phyloP scores from a whole-genome alignment of 371 early-diverging fungal genomes.

The Rhizopus arrhizus region DNA sequence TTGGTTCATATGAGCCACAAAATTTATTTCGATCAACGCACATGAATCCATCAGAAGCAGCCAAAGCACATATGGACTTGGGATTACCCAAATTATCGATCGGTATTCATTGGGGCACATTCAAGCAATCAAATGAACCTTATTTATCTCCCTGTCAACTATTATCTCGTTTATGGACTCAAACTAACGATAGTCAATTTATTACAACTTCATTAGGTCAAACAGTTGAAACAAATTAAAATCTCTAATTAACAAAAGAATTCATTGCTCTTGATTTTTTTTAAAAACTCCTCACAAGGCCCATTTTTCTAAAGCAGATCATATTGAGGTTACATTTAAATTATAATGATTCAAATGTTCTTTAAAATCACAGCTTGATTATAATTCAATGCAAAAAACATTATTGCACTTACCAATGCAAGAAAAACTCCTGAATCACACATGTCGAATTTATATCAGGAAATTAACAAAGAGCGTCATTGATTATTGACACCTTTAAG shows the following conservation, averaged over 20 bases:
- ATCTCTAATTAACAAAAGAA: no score
- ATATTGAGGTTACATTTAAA: no score
- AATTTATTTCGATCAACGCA: slow-evolving; percentile 53
- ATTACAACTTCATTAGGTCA: slow-evolving; percentile 40
- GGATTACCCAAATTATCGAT: slow-evolving; percentile 44
- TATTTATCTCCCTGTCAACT: slow-evolving; percentile 17
- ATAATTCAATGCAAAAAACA: no score
- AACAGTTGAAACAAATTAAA: background rate
- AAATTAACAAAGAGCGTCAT: no score
- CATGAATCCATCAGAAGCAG: slow-evolving; percentile 61
- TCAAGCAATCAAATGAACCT: slow-evolving; percentile 28
- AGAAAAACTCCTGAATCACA: no score
- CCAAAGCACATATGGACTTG: slow-evolving; percentile 55
- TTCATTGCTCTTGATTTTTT: background rate
- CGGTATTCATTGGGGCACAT: slow-evolving; percentile 66
- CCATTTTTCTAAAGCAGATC: no score
- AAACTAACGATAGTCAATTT: slow-evolving; percentile 24
- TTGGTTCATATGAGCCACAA: slow-evolving; percentile 59
- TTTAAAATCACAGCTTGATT: no score
- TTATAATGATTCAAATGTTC: no score
- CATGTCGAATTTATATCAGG: no score
- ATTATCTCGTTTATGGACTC: slow-evolving; percentile 5
- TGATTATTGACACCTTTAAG: no score
- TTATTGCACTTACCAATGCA: no score
- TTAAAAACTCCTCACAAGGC: background rate